Conservation (phyloP, 1,139 yeast species). For the Suhomyces guaymorum region DNA sequence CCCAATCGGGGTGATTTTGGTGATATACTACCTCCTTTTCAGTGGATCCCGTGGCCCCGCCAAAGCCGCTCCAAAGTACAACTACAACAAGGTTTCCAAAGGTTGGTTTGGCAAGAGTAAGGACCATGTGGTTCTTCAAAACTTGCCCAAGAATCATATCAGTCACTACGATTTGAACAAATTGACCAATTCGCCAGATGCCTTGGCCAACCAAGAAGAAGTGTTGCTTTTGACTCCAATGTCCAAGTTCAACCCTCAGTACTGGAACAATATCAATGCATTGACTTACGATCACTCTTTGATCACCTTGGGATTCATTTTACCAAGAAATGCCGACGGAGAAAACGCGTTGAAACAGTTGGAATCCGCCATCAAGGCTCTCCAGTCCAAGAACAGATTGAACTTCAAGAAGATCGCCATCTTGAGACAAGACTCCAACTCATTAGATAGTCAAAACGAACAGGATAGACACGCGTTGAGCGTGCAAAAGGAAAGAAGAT, state of each 20-base stretch:
- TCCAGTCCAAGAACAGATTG: conserved; percentile 52
- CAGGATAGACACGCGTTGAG: conserved; percentile 70
- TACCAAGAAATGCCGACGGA: conserved; percentile 80
- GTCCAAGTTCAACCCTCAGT: conserved; percentile 78
- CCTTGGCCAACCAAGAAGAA: conserved; percentile 74
- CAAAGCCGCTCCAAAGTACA: conserved; percentile 40
- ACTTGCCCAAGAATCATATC: conserved; percentile 75
- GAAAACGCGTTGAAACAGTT: conserved; percentile 70
- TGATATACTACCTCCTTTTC: conserved; percentile 46
- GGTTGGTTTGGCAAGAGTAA: conserved; percentile 49
- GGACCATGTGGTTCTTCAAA: conserved; percentile 55
- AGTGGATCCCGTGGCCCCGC: conserved; percentile 24
- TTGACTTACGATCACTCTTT: conserved; percentile 81
- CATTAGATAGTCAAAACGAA: conserved; percentile 67
- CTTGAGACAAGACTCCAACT: conserved; percentile 84
- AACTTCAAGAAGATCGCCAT: conserved; percentile 81
- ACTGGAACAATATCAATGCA: conserved; percentile 80
- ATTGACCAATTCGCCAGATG: conserved; percentile 66
- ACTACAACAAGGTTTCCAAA: conserved; percentile 50
- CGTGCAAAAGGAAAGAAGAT: conserved; percentile 88
- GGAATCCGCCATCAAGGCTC: conserved; percentile 66
- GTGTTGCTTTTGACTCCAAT: conserved; percentile 86
- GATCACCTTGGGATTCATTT: conserved; percentile 85
- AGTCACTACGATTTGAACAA: conserved; percentile 82
- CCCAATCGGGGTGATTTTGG: conserved; percentile 44